phyloP scores from a whole-genome alignment of 2,329 filamentous ascomycete species.

The Cercospora zeae-maydis region DNA sequence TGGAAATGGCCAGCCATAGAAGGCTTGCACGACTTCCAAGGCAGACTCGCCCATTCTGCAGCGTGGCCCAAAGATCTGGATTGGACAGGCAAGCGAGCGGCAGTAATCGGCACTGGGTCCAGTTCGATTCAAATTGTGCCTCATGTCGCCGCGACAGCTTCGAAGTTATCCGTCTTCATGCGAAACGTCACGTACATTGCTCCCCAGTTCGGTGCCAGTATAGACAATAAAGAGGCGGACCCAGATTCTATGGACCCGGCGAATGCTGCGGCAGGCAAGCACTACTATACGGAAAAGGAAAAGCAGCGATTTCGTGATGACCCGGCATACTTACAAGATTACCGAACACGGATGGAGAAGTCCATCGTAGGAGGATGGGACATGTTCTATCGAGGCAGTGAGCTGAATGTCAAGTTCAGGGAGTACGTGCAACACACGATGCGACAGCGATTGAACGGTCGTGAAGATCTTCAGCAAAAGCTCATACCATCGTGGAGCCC shows the following conservation, averaged over 20 bases:
- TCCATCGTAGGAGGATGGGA: conserved; percentile 25
- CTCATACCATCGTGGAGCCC: conserved; percentile 63
- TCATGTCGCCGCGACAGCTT: conserved; percentile 32
- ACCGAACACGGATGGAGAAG: conserved; percentile 37
- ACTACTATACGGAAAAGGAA: conserved; percentile 33
- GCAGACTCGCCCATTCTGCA: conserved; percentile 54
- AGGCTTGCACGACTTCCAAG: conserved; percentile 52
- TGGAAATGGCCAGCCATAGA: conserved; percentile 53
- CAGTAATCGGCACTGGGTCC: conserved; percentile 28
- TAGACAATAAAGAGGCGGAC: conserved; percentile 25
- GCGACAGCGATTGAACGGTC: conserved; percentile 50
- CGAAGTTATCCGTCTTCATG: conserved; percentile 34
- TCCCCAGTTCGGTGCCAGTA: conserved; percentile 27
- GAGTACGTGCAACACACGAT: conserved; percentile 39
- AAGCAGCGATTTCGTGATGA: conserved; percentile 33
- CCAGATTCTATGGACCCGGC: conserved; percentile 21
- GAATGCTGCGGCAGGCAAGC: conserved; percentile 23
- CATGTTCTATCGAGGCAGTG: conserved; percentile 24
- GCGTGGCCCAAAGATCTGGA: conserved; percentile 50
- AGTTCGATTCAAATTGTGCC: conserved; percentile 37
- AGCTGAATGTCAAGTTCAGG: conserved; percentile 21
- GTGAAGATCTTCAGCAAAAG: conserved; percentile 54
- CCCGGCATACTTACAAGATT: conserved; percentile 34
- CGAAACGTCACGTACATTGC: conserved; percentile 37
- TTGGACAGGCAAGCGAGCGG: conserved; percentile 25